Conservation (phyloP, 441 rosid genomes). For the Corymbia calophylla region DNA sequence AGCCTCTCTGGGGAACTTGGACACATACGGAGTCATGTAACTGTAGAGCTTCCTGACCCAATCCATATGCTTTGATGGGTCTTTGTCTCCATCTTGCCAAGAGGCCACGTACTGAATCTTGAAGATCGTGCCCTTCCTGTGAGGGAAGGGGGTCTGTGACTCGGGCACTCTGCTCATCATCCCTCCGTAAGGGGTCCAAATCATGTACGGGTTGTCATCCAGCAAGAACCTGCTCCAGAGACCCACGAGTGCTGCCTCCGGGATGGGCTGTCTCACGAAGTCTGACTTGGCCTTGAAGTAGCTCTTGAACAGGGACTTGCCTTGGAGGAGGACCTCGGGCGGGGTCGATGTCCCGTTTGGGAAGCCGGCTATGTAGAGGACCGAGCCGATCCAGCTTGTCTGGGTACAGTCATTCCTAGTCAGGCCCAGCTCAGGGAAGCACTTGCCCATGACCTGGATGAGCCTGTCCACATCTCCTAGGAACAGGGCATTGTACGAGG, state of each 20-base stretch:
- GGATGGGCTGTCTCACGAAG: neutral
- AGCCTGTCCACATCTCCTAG: neutral
- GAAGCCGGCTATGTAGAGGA: neutral
- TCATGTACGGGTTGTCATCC: neutral
- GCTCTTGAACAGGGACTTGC: neutral
- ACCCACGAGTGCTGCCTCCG: neutral
- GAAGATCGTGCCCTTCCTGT: neutral
- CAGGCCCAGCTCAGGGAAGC: neutral
- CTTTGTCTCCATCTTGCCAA: neutral
- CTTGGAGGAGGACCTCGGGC: neutral
- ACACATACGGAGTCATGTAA: neutral
- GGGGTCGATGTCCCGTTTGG: neutral
- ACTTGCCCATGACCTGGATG: neutral
- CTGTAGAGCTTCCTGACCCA: neutral
- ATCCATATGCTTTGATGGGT: neutral
- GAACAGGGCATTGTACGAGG: neutral
- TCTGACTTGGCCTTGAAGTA: neutral
- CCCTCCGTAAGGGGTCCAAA: neutral
- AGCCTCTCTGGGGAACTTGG: neutral
- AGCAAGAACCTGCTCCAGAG: neutral
- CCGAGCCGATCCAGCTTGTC: neutral
- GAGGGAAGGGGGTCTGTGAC: neutral
- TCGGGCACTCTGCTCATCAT: neutral
- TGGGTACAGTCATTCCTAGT: neutral
- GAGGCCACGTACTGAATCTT: neutral